Base-by-base conservation (phyloP, 2,329 filamentous ascomycete genomes). In the Albophoma yamanashiensis region DNA sequence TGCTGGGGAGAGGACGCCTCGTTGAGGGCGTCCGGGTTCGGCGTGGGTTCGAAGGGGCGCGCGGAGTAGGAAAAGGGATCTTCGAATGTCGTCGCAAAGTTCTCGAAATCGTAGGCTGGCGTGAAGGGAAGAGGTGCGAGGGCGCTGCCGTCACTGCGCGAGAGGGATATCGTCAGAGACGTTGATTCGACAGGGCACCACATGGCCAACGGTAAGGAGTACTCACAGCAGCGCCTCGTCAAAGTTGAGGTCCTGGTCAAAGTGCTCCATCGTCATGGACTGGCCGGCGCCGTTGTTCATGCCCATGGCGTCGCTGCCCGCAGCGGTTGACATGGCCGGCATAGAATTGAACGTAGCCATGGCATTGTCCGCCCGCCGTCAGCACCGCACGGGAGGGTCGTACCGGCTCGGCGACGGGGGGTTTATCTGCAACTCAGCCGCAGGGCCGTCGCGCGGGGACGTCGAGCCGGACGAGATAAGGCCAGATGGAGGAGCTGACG, bases 21-120 rank as follows among this genome's bases (percentile, higher is more conserved):
- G 55, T 73, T 68, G 60, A 78, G 70, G 60, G 75, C 71, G 68
- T 82, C 77, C 59, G 71, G 71, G 59, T 74, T 73, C 55, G 76
- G 73, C 20, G 73, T 71, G 53, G 74, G 72, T 56, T 81, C 78
- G 68, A 79, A 81, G 20, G 77, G 74, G 47, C 78, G 75, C 36
- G 75, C 71, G 12, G 82, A 79, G 69, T 85, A 84, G 63, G 82
- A 80, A 67, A 88, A 87, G 43, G 85, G 84, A 67, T 87, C 85
- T 69, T 87, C 85, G 67, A 87, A 88, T 8, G 83, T 86, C 45
- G 79, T 80, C 57, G 82, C 79, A 65, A 84, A 83, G 64, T 77
- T 74, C 58, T 85, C 82, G 65, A 87, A 80, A 64, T 87, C 84
- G 74, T 86, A 87, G 5, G 78, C 75, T 3, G 82, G 79, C 3